phyloP scores from a whole-genome alignment of 129 eudicot genomes.

The Flaveria bidentis region DNA sequence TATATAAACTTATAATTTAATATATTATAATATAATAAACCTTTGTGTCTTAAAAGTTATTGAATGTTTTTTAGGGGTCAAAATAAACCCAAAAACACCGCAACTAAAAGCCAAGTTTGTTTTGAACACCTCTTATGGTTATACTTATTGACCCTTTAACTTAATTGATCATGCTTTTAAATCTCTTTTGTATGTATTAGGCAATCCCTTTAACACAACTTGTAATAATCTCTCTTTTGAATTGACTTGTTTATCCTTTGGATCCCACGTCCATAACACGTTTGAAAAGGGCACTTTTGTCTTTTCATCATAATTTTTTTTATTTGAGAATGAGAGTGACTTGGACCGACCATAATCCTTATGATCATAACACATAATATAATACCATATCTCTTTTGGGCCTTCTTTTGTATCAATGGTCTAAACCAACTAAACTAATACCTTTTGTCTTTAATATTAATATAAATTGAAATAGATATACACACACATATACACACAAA shows the following conservation, averaged over 20 bases:
- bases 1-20: background rate
- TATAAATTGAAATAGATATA: too few species aligned
- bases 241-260: conserved; percentile 20
- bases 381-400: conserved; percentile 34
- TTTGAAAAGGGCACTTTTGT: conserved; percentile 17
- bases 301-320: background rate
- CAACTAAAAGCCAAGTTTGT: conserved; percentile 40
- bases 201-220: conserved; percentile 28
- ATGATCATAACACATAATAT: conserved; percentile 37
- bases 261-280: background rate
- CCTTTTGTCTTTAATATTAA: background rate
- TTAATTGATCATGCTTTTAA: conserved; percentile 32
- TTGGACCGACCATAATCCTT: conserved; percentile 39
- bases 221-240: conserved; percentile 17
- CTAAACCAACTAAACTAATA: conserved; percentile 18
- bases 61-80: conserved; percentile 19
- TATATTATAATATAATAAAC: background rate
- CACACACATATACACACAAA: too few species aligned
- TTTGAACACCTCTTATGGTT: conserved; percentile 34
- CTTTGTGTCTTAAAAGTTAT: conserved; percentile 1
- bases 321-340: conserved; percentile 34
- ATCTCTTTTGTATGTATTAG: conserved; percentile 40
- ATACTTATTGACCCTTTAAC: conserved; percentile 29
- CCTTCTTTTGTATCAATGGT: conserved; percentile 14
- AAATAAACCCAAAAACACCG: conserved; percentile 7